phyloP scores from a whole-genome alignment of 75 land plant genomes.

The Cunninghamia lanceolata region DNA sequence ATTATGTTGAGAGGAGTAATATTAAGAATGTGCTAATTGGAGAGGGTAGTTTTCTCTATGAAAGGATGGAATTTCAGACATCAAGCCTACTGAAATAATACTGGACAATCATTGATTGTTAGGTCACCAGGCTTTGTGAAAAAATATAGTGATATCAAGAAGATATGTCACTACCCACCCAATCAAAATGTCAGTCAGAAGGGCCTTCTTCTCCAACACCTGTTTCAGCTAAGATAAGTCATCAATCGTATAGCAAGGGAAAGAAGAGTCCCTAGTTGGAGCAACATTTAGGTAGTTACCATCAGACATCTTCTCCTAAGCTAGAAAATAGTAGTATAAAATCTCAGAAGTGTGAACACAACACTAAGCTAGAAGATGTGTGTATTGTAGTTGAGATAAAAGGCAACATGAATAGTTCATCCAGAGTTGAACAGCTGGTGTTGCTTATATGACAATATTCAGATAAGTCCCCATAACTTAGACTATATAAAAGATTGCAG shows the following conservation, averaged over 20 bases:
- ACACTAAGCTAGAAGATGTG: neutral
- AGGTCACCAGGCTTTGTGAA: neutral
- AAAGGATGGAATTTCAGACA: neutral
- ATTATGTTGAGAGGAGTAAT: neutral
- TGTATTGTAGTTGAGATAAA: neutral
- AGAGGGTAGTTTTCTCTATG: neutral
- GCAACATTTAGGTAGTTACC: conserved; percentile 2
- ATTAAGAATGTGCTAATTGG: neutral
- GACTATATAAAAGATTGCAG: neutral
- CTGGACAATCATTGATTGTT: neutral
- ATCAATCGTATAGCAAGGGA: conserved; percentile 5
- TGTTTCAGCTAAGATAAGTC: conserved; percentile 6
- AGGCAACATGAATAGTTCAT: neutral
- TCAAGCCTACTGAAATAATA: neutral
- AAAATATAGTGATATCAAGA: neutral
- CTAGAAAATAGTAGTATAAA: conserved; percentile 4
- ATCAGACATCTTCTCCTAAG: neutral
- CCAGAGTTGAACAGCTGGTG: conserved; percentile 1
- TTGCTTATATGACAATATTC: neutral
- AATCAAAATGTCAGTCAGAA: conserved; percentile 4
- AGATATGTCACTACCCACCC: conserved; percentile 5
- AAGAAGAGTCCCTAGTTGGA: conserved; percentile 1
- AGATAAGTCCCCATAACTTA: neutral
- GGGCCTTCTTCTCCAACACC: conserved; percentile 7
- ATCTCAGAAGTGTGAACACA: neutral